Conservation (phyloP, 139 green algal species). For the Yamagishiella unicocca region DNA sequence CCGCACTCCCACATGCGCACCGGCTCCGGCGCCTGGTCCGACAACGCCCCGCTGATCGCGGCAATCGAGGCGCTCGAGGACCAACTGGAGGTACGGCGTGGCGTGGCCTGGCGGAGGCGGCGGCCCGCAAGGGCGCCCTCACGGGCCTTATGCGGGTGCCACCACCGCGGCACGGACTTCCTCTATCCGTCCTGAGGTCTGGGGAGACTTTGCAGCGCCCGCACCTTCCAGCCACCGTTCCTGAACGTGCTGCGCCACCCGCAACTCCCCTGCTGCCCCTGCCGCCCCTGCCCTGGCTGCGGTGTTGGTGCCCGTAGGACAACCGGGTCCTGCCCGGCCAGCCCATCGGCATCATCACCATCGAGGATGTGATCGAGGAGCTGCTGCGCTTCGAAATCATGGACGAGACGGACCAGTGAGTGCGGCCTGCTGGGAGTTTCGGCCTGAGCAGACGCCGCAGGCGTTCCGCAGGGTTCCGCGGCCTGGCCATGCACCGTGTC, state of each 20-base stretch:
- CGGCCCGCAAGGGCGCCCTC: not conserved
- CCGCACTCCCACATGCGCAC: slow-evolving; percentile 31
- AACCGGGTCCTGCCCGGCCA: slow-evolving; percentile 40
- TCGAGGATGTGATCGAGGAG: slow-evolving; percentile 86
- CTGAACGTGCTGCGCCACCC: too few relatives aligned
- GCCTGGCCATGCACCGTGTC: not conserved
- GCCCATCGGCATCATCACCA: slow-evolving; percentile 78
- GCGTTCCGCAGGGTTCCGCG: not conserved
- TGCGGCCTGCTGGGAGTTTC: not conserved
- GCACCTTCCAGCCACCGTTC: not conserved
- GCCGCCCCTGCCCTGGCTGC: too few relatives aligned
- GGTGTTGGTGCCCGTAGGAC: too few relatives aligned
- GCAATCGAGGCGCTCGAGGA: slow-evolving; percentile 46
- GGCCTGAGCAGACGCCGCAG: not conserved
- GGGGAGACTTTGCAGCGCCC: not conserved
- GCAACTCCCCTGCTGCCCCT: not conserved
- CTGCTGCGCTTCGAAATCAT: slow-evolving; percentile 74
- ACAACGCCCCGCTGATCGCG: slow-evolving; percentile 43
- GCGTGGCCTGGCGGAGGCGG: not conserved
- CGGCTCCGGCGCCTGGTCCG: not conserved
- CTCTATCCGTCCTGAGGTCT: not conserved
- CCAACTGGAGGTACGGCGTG: slow-evolving; percentile 8
- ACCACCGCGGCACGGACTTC: not conserved
- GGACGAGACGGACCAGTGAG: slow-evolving; percentile 78
- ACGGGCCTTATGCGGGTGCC: not conserved